phyloP scores from a whole-genome alignment of 1,139 yeast genomes.

The Geotrichum australiense region DNA sequence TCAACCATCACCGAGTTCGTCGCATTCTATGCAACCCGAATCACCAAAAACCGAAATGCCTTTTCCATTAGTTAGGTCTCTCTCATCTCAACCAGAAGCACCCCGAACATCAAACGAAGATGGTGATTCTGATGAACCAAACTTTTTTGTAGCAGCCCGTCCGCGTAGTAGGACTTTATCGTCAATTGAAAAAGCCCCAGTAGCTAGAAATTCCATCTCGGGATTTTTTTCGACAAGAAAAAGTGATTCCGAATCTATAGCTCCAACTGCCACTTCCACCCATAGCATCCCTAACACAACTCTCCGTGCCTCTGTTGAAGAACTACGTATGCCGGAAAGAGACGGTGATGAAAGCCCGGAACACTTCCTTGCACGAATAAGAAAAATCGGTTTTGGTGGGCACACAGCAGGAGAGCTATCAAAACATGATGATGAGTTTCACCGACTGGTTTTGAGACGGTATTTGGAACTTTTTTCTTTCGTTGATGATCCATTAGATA shows the following conservation, averaged over 20 bases:
- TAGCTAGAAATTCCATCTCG: slow-evolving; percentile 8
- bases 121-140: slow-evolving; percentile 2
- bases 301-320: slow-evolving; percentile 3
- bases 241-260: slow-evolving; percentile 16
- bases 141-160: slow-evolving; percentile 14
- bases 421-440: slow-evolving; percentile 34
- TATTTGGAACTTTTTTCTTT: slow-evolving; percentile 43
- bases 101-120: slow-evolving; percentile 1
- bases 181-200: slow-evolving; percentile 19
- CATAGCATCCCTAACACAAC: slow-evolving; percentile 4
- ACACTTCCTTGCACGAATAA: slow-evolving; percentile 33
- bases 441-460: slow-evolving; percentile 35
- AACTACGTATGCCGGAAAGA: slow-evolving; percentile 30
- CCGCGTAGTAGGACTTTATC: slow-evolving; percentile 25
- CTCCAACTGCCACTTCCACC: slow-evolving; percentile 2
- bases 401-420: slow-evolving; percentile 38
- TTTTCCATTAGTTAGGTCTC: slow-evolving; percentile 7
- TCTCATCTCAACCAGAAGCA: slow-evolving; percentile 10
- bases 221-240: slow-evolving; percentile 11
- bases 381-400: slow-evolving; percentile 32
- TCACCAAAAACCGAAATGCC: slow-evolving; percentile 4
- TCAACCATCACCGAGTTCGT: slow-evolving; percentile 11
- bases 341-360: slow-evolving; percentile 33
- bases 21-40: slow-evolving; percentile 16
- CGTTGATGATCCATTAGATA: slow-evolving; percentile 50